These are phyloP conservation scores for Peziza echinospora DNA, from an alignment of 495 filamentous ascomycete species.

Conservation along the genomic window DNA sequence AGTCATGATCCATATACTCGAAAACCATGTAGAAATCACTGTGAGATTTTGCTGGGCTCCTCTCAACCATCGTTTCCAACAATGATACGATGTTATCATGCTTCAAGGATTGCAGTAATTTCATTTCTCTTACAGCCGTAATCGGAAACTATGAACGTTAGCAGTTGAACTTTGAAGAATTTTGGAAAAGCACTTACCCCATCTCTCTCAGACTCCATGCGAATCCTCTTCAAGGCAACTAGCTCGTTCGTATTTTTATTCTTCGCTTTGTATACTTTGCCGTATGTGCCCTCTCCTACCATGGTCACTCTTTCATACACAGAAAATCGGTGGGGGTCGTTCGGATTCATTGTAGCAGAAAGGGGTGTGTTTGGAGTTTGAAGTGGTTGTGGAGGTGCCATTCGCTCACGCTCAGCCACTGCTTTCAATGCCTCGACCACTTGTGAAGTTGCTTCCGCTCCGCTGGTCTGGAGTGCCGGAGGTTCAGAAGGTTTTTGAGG, in stretches of 20 bases:
- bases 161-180: not conserved
- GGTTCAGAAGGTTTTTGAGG: not conserved
- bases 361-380: not conserved
- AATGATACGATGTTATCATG: slow-evolving; percentile 75
- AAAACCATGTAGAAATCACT: slow-evolving; percentile 99
- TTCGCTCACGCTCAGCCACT: not conserved
- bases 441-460: not conserved
- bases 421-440: not conserved
- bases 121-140: slow-evolving; percentile 91
- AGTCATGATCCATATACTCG: slow-evolving; percentile 90
- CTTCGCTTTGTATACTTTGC: slow-evolving; percentile 90
- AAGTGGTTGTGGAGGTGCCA: not conserved
- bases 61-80: slow-evolving; percentile 90
- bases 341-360: not conserved
- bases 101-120: slow-evolving; percentile 80
- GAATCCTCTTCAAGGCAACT: slow-evolving; percentile 82
- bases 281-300: slow-evolving; percentile 20
- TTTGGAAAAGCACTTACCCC: slow-evolving; percentile 24
- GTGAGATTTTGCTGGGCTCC: slow-evolving; percentile 17
- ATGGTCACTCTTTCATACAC: slow-evolving; percentile 18
- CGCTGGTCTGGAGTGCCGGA: not conserved
- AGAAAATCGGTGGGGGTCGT: not conserved
- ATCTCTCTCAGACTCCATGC: slow-evolving; percentile 92
- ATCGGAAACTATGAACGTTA: slow-evolving; percentile 46
- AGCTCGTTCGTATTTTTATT: slow-evolving; percentile 82